phyloP scores from a whole-genome alignment of 2,329 filamentous ascomycete genomes.

The Aspergillus caelatus region DNA sequence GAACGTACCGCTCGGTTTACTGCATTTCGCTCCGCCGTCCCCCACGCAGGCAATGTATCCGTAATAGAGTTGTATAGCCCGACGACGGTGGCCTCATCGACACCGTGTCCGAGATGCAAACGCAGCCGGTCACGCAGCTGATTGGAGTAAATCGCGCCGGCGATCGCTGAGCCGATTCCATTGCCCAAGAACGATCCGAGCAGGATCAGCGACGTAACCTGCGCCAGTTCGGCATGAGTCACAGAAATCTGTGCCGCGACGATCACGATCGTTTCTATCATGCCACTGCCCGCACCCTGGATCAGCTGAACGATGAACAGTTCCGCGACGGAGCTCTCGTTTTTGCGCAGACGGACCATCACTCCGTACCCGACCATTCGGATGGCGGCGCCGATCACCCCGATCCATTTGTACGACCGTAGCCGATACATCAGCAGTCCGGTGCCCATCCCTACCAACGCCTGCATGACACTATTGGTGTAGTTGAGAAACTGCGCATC shows the following conservation, averaged over 20 bases:
- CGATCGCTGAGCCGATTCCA: constrained; percentile 43
- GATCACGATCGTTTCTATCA: constrained; percentile 48
- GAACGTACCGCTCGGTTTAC: constrained; percentile 43
- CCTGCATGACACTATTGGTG: constrained; percentile 47
- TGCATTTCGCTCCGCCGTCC: constrained; percentile 43
- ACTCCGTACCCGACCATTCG: constrained; percentile 54
- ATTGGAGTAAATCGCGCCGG: constrained; percentile 56
- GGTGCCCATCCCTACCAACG: constrained; percentile 44
- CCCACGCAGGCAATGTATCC: constrained; percentile 44
- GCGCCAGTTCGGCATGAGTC: constrained; percentile 50
- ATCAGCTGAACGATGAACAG: constrained; percentile 53
- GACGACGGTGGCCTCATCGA: constrained; percentile 36
- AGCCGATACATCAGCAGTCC: constrained; percentile 48
- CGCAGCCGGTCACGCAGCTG: constrained; percentile 44
- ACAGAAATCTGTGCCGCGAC: constrained; percentile 52
- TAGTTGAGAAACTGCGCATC: constrained; percentile 49
- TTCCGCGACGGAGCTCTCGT: constrained; percentile 48
- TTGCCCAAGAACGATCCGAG: constrained; percentile 45
- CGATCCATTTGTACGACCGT: constrained; percentile 52
- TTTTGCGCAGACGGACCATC: constrained; percentile 53
- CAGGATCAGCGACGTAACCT: constrained; percentile 52
- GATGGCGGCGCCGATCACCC: constrained; percentile 44
- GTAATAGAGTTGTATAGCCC: constrained; percentile 52
- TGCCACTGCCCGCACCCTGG: constrained; percentile 53
- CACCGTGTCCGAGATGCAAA: constrained; percentile 38